Base-by-base conservation (phyloP, 2,329 filamentous ascomycete genomes). In the Teratosphaeria viscida region DNA sequence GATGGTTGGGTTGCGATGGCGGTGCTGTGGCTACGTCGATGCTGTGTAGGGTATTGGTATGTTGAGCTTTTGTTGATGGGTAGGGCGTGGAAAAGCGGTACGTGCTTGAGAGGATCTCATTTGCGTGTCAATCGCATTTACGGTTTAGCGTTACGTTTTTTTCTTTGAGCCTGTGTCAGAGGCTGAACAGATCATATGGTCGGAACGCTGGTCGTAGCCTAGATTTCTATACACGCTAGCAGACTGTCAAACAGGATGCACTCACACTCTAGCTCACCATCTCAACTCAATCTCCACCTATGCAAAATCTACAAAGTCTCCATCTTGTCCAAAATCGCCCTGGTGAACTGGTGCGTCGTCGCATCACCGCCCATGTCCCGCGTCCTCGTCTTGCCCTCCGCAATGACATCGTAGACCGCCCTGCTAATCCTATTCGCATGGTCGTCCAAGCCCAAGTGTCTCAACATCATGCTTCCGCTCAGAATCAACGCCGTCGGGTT, bases 361-460 rank as follows among this genome's bases (percentile, higher is more conserved):
- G 85, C 85, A 66, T 86, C 80, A 75, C 94, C 94, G 73, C 92
- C 92, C 94, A 99, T 96, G 74, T 99, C 94, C 71, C 88, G 87
- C 65, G 94, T 99, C 76, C 92, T 87, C 72, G 85, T 82, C 79
- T 90, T 87, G 75, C 91, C 92, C 73, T 96, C 90, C 68, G 88
- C 87, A 74, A 99, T 97, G 61, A 87, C 85, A 74, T 85, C 84
- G 73, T 88, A 87, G 54, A 88, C 84, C 67, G 88, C 87, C 82
- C 92, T 92, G 76, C 90, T 95, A 78, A 97, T 96, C 75, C 94
- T 87, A 85, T 96, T 96, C 72, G 94, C 94, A 76, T 99, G 94
- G 76, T 97, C 91, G 74, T 99, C 92, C 57, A 99, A 88, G 69
- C 94, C 94, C 67, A 99, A 84, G 80, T 99, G 94, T 74, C 94